These are phyloP conservation scores for Diaporthe citri DNA, from an alignment of 2,329 filamentous ascomycete genomes.

Conservation along the genomic window DNA sequence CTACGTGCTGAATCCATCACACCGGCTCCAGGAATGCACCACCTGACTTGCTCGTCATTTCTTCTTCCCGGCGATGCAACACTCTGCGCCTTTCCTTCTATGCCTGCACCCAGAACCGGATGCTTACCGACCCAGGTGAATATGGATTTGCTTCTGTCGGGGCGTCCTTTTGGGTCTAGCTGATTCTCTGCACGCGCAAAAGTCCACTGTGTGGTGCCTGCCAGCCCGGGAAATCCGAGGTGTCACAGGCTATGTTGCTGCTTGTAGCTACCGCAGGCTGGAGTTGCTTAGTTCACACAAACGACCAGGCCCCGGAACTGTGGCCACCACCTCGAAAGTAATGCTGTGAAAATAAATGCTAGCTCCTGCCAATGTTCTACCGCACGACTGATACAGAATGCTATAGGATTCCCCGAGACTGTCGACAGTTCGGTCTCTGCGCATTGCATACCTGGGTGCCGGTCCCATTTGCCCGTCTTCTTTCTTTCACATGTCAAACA, in stretches of 20 bases:
- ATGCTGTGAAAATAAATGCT: not conserved
- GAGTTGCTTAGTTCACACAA: not conserved
- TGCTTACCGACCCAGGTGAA: not conserved
- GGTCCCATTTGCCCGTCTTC: not conserved
- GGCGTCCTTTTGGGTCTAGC: not conserved
- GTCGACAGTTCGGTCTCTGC: not conserved
- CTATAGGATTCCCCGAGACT: not conserved
- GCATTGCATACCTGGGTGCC: not conserved
- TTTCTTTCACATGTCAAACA: conserved; percentile 5
- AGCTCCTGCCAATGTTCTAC: not conserved
- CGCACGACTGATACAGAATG: not conserved
- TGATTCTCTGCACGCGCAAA: not conserved
- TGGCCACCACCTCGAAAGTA: not conserved
- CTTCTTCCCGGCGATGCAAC: conserved; percentile 3
- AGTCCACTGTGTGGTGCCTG: not conserved
- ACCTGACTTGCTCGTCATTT: conserved; percentile 19
- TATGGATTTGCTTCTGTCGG: not conserved
- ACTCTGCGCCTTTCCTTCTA: not conserved
- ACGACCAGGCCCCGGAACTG: not conserved
- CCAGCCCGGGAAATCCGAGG: not conserved
- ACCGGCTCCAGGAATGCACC: conserved; percentile 24
- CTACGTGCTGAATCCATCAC: conserved; percentile 20
- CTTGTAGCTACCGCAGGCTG: not conserved
- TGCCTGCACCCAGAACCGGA: not conserved
- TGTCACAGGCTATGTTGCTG: not conserved